Conservation (phyloP, 2,329 filamentous ascomycete genomes). For the Venturia carpophila region DNA sequence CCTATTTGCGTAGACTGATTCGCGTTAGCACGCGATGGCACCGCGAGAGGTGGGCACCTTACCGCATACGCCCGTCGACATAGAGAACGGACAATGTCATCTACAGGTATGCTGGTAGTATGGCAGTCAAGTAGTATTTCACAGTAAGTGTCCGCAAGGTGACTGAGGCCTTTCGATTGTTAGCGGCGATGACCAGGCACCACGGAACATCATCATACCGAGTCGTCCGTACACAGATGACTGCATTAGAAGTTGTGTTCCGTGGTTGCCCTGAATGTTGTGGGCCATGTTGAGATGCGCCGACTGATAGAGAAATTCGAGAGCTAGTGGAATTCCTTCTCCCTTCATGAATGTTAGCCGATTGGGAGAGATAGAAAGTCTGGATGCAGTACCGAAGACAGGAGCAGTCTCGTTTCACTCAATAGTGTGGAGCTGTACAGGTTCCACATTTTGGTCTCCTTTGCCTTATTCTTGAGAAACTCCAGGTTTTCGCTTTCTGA, state of each 20-base stretch:
- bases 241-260: slow-evolving; percentile 63
- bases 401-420: slow-evolving; percentile 73
- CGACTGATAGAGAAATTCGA: slow-evolving; percentile 75
- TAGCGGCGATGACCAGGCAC: neutral
- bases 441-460: slow-evolving; percentile 77
- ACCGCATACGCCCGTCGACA: slow-evolving; percentile 62
- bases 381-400: slow-evolving; percentile 55
- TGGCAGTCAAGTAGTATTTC: slow-evolving; percentile 73
- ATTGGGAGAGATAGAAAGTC: neutral
- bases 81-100: slow-evolving; percentile 69
- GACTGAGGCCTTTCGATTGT: slow-evolving; percentile 39
- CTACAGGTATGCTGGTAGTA: slow-evolving; percentile 53
- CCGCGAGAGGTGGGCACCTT: slow-evolving; percentile 19
- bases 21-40: neutral
- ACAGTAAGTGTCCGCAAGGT: slow-evolving; percentile 53
- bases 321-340: slow-evolving; percentile 50
- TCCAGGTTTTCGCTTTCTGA: slow-evolving; percentile 72
- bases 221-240: slow-evolving; percentile 70
- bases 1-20: slow-evolving; percentile 54
- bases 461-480: slow-evolving; percentile 79
- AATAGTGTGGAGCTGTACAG: slow-evolving; percentile 76
- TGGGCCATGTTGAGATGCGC: slow-evolving; percentile 75
- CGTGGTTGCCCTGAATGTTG: slow-evolving; percentile 64
- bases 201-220: slow-evolving; percentile 38
- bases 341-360: slow-evolving; percentile 35